Conservation (phyloP, 2,329 filamentous ascomycete species). For the Hypoxylon sp. region DNA sequence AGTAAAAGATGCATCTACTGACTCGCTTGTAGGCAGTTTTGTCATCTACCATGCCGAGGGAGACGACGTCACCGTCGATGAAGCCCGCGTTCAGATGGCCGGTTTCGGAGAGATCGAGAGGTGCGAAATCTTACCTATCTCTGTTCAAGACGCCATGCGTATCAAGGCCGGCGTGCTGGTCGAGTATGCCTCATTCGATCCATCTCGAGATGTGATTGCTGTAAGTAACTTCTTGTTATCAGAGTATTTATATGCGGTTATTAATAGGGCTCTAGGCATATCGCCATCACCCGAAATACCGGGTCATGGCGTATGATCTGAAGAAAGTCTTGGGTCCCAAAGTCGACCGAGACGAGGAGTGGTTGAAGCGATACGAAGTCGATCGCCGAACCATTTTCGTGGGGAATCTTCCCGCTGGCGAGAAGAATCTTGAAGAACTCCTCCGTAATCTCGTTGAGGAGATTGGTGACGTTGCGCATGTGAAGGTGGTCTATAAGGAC, state of each 20-base stretch:
- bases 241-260: not conserved
- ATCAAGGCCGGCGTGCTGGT: constrained; percentile 62
- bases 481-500: constrained; percentile 53
- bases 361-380: constrained; percentile 53
- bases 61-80: constrained; percentile 57
- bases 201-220: constrained; percentile 63
- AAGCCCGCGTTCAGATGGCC: constrained; percentile 62
- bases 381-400: constrained; percentile 57
- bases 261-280: constrained; percentile 53
- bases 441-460: constrained; percentile 47
- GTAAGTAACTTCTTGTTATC: constrained; percentile 56
- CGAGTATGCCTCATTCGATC: constrained; percentile 67
- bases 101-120: constrained; percentile 62
- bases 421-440: constrained; percentile 47
- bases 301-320: constrained; percentile 54
- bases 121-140: constrained; percentile 56
- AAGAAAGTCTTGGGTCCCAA: constrained; percentile 51
- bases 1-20: constrained; percentile 36
- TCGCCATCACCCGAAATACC: constrained; percentile 54
- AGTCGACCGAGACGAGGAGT: constrained; percentile 51
- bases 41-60: constrained; percentile 62
- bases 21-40: constrained; percentile 62
- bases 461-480: constrained; percentile 51
- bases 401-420: constrained; percentile 51
- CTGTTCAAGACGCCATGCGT: constrained; percentile 55